A percentile compares a stretch with the other conserved stretches of the same genome.
phyloP scores from a whole-genome alignment of 495 filamentous ascomycete species.

The Elasticomyces elasticus region DNA sequence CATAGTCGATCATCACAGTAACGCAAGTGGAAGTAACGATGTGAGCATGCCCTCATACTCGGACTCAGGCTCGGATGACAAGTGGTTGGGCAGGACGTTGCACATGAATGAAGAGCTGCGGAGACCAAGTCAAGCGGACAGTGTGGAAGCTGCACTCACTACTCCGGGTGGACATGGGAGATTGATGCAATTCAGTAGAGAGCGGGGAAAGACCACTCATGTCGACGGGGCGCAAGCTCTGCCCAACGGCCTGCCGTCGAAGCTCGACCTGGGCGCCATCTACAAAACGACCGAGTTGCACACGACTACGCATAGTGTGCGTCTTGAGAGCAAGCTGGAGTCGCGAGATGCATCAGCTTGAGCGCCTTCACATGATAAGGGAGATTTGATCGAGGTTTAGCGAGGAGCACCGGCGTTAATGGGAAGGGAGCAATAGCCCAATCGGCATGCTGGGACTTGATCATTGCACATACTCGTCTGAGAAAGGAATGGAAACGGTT shows the following conservation, averaged over 20 bases:
- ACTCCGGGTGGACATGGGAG: too few relatives aligned
- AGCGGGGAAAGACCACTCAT: neutral
- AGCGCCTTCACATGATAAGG: too few relatives aligned
- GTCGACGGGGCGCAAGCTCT: neutral
- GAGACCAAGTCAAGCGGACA: neutral
- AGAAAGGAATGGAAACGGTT: neutral
- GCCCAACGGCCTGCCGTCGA: neutral
- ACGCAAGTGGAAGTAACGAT: neutral
- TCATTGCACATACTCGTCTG: too few relatives aligned
- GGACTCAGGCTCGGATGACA: neutral
- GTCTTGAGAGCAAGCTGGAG: neutral
- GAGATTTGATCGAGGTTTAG: neutral
- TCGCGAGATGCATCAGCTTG: neutral
- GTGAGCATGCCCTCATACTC: neutral
- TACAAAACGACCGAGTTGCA: slow-evolving; percentile 14
- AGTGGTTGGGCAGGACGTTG: neutral
- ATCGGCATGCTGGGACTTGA: neutral
- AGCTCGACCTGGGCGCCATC: neutral
- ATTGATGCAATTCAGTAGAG: too few relatives aligned
- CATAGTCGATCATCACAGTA: neutral
- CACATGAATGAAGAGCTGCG: neutral
- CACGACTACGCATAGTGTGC: neutral
- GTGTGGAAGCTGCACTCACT: too few relatives aligned
- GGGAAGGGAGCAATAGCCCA: neutral
- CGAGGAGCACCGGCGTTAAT: neutral